These are phyloP conservation scores for Jamesozyma lodderae DNA, from an alignment of 805 yeast genomes.

Conservation along the genomic window DNA sequence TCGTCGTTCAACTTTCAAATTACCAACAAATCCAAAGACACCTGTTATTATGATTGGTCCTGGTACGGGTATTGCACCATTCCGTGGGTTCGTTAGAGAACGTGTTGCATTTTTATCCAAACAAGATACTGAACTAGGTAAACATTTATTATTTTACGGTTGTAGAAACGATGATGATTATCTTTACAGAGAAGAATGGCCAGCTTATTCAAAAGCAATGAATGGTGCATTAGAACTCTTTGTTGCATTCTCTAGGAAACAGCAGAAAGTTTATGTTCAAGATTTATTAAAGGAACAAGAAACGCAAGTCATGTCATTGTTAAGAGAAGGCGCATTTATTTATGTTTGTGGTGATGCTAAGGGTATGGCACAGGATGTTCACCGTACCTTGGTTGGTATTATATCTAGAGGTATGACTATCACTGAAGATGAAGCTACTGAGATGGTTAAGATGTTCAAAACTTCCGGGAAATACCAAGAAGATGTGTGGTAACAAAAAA, in stretches of 20 bases:
- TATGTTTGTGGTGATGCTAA: slow-evolving; percentile 98
- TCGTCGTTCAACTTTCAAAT: slow-evolving; percentile 88
- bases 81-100: slow-evolving; percentile 90
- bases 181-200: slow-evolving; percentile 87
- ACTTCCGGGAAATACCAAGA: slow-evolving; percentile 88
- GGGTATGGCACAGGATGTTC: slow-evolving; percentile 92
- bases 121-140: slow-evolving; percentile 45
- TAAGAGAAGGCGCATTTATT: slow-evolving; percentile 75
- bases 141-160: slow-evolving; percentile 74
- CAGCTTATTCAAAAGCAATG: slow-evolving; percentile 50
- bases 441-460: slow-evolving; percentile 67
- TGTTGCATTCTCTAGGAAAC: slow-evolving; percentile 76
- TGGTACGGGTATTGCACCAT: slow-evolving; percentile 98
- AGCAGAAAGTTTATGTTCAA: slow-evolving; percentile 72
- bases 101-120: slow-evolving; percentile 49
- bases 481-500: slow-evolving; percentile 74
- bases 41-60: slow-evolving; percentile 97
- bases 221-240: slow-evolving; percentile 60
- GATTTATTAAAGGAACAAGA: slow-evolving; percentile 54
- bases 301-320: slow-evolving; percentile 32
- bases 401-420: slow-evolving; percentile 54
- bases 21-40: slow-evolving; percentile 76
- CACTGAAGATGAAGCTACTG: slow-evolving; percentile 60
- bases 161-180: slow-evolving; percentile 82
- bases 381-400: slow-evolving; percentile 54